Conservation (phyloP, 108 stramenopile species). For the Stephanodiscus minutulus region DNA sequence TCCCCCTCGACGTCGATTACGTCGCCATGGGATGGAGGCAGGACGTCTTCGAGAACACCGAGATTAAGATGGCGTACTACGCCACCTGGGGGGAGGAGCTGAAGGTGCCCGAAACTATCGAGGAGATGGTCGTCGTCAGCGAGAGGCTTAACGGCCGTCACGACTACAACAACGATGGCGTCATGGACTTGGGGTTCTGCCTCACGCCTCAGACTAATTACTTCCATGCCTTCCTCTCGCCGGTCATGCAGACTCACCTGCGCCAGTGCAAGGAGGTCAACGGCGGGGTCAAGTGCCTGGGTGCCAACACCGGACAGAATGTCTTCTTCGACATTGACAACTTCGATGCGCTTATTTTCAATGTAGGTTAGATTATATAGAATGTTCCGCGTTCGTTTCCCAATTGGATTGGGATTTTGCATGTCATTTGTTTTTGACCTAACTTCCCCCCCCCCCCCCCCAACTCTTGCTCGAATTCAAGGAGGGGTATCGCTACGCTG, state of each 20-base stretch:
- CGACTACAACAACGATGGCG: constrained; percentile 47
- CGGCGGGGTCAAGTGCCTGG: constrained; percentile 6
- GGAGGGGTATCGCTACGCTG: constrained; percentile 38
- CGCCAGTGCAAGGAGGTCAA: constrained; percentile 10
- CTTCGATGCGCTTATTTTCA: constrained; percentile 39
- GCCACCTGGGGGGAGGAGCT: constrained; percentile 27
- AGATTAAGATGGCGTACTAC: constrained; percentile 9
- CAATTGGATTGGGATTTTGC: no score
- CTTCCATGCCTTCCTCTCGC: constrained; percentile 40
- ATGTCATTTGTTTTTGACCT: constrained; percentile 6
- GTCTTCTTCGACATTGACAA: constrained; percentile 46
- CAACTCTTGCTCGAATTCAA: background rate
- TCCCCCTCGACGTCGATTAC: constrained; percentile 46
- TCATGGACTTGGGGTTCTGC: constrained; percentile 44
- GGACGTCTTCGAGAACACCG: constrained; percentile 40
- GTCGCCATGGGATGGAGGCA: constrained; percentile 46
- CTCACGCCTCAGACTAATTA: constrained; percentile 50
- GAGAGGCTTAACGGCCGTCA: constrained; percentile 36
- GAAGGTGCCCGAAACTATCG: constrained; percentile 25
- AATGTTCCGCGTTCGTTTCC: no score
- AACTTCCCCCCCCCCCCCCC: no score
- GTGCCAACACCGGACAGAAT: constrained; percentile 40
- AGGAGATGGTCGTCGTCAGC: constrained; percentile 29
- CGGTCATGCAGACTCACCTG: constrained; percentile 30
- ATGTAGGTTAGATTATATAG: no score